phyloP scores from a whole-genome alignment of 202 grass and related monocot species.

The Thinopyrum obtusiflorum region DNA sequence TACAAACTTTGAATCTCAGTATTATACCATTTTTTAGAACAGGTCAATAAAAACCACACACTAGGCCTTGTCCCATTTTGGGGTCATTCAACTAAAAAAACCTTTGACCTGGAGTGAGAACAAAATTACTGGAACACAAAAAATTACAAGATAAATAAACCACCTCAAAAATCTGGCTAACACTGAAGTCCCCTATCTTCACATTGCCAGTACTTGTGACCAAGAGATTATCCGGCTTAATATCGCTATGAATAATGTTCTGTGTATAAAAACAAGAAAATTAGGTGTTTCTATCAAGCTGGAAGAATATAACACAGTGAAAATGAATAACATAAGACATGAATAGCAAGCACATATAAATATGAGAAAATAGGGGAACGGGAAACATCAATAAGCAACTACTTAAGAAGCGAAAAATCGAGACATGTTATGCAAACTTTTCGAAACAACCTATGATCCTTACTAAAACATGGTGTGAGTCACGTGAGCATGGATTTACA shows the following conservation, averaged over 20 bases:
- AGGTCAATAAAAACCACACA: neutral
- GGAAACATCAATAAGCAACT: neutral
- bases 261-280: slow-evolving; percentile 34
- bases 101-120: neutral
- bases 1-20: neutral
- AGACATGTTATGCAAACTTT: neutral
- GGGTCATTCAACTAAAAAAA: slow-evolving; percentile 13
- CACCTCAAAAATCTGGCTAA: slow-evolving; percentile 92
- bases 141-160: slow-evolving; percentile 25
- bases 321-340: neutral
- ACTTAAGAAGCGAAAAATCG: too few species aligned
- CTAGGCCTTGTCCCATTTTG: neutral
- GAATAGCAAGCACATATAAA: neutral
- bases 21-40: neutral
- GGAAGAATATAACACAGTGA: slow-evolving; percentile 6
- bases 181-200: slow-evolving; percentile 96
- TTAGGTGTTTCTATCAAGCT: neutral
- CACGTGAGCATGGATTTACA: neutral
- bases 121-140: slow-evolving; percentile 12
- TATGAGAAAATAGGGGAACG: neutral
- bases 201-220: slow-evolving; percentile 64
- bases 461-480: neutral
- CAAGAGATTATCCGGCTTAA: slow-evolving; percentile 92
- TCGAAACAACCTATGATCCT: neutral
- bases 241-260: slow-evolving; percentile 88